phyloP scores from a whole-genome alignment of 768 basidiomycete species.

The Mycena latifolia region DNA sequence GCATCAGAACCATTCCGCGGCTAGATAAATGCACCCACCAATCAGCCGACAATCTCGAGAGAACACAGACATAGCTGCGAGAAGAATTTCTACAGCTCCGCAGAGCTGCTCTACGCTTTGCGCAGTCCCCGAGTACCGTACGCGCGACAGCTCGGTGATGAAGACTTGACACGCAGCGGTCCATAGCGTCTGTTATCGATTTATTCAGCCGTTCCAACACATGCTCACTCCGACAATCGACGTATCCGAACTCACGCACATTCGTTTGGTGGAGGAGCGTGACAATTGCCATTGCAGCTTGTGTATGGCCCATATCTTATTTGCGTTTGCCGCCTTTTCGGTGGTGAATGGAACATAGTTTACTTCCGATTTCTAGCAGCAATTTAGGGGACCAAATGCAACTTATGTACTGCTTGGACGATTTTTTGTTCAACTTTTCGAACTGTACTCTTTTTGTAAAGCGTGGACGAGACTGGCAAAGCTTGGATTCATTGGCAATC shows the following conservation, averaged over 20 bases:
- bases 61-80: conserved; percentile 26
- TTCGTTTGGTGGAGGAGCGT: conserved; percentile 18
- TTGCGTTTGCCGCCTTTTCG: no score
- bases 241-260: conserved; percentile 25
- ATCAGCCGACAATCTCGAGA: conserved; percentile 25
- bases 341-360: no score
- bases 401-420: no score
- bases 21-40: conserved; percentile 3
- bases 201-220: not conserved
- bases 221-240: conserved; percentile 33
- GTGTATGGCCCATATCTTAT: no score
- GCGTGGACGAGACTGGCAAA: no score
- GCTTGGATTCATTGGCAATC: no score
- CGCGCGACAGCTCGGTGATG: conserved; percentile 22
- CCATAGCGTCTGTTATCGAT: conserved; percentile 20
- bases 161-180: conserved; percentile 26
- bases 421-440: no score
- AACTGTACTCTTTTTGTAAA: no score
- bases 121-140: not conserved
- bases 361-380: no score
- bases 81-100: conserved; percentile 17
- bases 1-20: not conserved
- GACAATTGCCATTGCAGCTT: conserved; percentile 28
- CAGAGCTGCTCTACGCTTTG: not conserved
- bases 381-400: no score